A percentile compares a stretch with the other conserved stretches of the same genome.
Conservation (phyloP, 352 stramenopile genomes). For the Globisporangium polare region DNA sequence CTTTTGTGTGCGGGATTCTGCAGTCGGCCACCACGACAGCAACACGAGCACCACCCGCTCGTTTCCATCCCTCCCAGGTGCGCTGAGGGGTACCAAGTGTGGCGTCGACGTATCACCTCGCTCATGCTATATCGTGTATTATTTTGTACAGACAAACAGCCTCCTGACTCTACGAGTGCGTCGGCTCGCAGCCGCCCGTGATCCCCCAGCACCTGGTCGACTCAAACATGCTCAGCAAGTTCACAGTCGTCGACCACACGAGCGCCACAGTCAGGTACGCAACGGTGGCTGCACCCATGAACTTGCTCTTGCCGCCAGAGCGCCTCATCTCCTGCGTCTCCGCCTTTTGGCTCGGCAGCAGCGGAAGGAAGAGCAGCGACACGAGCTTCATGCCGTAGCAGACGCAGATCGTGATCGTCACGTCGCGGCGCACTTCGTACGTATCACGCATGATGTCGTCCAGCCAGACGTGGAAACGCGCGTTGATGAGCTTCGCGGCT, state of each 20-base stretch:
- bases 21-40: not conserved
- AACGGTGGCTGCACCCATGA: slow-evolving; percentile 34
- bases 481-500: slow-evolving; percentile 48
- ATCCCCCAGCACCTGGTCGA: slow-evolving; percentile 57
- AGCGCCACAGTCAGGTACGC: slow-evolving; percentile 30
- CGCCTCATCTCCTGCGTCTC: slow-evolving; percentile 46
- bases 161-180: not conserved
- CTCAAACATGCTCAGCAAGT: slow-evolving; percentile 47
- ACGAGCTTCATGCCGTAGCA: slow-evolving; percentile 54
- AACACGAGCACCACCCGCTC: too few relatives aligned
- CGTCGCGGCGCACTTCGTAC: slow-evolving; percentile 39
- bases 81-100: too few relatives aligned
- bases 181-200: slow-evolving; percentile 41
- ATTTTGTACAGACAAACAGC: not conserved
- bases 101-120: too few relatives aligned
- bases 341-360: slow-evolving; percentile 46
- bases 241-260: slow-evolving; percentile 35
- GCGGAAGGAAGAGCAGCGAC: slow-evolving; percentile 40
- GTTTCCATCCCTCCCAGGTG: too few relatives aligned
- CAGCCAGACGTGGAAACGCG: slow-evolving; percentile 46
- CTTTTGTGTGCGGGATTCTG: not conserved
- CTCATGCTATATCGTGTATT: not conserved
- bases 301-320: slow-evolving; percentile 30
- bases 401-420: slow-evolving; percentile 58
- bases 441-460: slow-evolving; percentile 45